Conservation (phyloP, 2,329 filamentous ascomycete species). For the Aschersonia sp. region DNA sequence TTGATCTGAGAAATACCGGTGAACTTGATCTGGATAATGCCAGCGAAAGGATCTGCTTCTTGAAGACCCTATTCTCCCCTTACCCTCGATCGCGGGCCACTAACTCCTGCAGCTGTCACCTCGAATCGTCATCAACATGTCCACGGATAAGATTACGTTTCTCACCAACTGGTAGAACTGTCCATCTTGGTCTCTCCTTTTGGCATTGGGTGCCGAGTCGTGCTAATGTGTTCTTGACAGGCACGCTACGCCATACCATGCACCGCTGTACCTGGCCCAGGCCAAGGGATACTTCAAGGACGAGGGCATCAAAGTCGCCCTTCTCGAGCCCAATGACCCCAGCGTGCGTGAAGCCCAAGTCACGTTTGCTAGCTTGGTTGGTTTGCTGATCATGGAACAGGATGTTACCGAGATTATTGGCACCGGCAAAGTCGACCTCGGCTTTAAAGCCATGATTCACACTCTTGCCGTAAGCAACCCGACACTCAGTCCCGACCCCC, state of each 20-base stretch:
- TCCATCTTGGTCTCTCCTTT: slow-evolving; percentile 3
- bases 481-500: slow-evolving; percentile 1
- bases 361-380: background rate
- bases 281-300: slow-evolving; percentile 61
- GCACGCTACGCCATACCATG: slow-evolving; percentile 73
- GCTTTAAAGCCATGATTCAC: slow-evolving; percentile 77
- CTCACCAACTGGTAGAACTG: slow-evolving; percentile 60
- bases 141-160: slow-evolving; percentile 75
- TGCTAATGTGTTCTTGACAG: slow-evolving; percentile 21
- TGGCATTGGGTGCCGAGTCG: slow-evolving; percentile 9
- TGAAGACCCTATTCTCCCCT: slow-evolving; percentile 15
- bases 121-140: slow-evolving; percentile 42
- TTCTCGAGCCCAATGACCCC: slow-evolving; percentile 67
- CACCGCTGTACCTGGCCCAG: slow-evolving; percentile 63
- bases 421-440: slow-evolving; percentile 59
- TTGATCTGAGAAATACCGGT: slow-evolving; percentile 62
- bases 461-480: slow-evolving; percentile 46
- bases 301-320: slow-evolving; percentile 62
- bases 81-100: slow-evolving; percentile 22
- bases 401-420: slow-evolving; percentile 76
- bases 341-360: slow-evolving; percentile 28
- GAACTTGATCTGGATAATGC: slow-evolving; percentile 82
- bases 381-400: slow-evolving; percentile 14
- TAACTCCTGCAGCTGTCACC: slow-evolving; percentile 30
- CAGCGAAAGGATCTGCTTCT: slow-evolving; percentile 81